These are phyloP conservation scores for Aspergillus fumigatiaffinis DNA, from an alignment of 2,329 filamentous ascomycete species.

Conservation along the genomic window DNA sequence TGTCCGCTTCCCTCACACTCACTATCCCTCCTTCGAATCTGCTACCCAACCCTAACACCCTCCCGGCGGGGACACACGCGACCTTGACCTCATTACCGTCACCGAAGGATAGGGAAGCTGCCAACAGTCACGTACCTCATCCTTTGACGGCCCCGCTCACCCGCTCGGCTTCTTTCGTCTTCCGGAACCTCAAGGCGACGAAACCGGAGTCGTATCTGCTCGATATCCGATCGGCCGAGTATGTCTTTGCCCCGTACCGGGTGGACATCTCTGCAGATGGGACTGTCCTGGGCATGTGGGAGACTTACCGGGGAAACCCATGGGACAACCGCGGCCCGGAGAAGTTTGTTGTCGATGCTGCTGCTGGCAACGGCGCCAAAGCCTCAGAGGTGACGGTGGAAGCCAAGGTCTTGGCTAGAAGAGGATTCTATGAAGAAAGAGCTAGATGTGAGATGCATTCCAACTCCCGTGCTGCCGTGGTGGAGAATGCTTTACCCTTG, in stretches of 20 bases:
- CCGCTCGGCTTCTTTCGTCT: conserved; percentile 67
- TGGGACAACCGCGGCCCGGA: conserved; percentile 75
- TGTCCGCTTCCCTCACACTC: conserved; percentile 33
- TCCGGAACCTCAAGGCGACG: conserved; percentile 57
- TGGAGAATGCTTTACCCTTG: background rate
- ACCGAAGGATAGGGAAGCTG: conserved; percentile 33
- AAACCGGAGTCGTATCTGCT: conserved; percentile 64
- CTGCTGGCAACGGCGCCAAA: conserved; percentile 13
- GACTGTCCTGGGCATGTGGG: conserved; percentile 63
- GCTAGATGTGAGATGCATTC: conserved; percentile 61
- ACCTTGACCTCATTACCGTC: conserved; percentile 45
- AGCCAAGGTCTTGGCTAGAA: conserved; percentile 58
- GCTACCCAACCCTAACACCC: conserved; percentile 41
- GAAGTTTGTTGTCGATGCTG: conserved; percentile 36
- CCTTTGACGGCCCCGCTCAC: conserved; percentile 61
- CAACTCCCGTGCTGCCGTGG: background rate
- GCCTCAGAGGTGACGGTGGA: conserved; percentile 52
- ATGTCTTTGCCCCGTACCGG: conserved; percentile 72
- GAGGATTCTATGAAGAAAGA: conserved; percentile 74
- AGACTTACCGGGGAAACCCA: conserved; percentile 83
- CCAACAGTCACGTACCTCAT: conserved; percentile 39
- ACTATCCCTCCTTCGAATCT: conserved; percentile 39
- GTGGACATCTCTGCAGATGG: conserved; percentile 58
- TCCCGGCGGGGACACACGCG: conserved; percentile 48
- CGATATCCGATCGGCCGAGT: conserved; percentile 71